Evolutionary conservation across 2,329 filamentous ascomycete genomes (phyloP).

Genomic region (Fusarium sp.): DNA sequence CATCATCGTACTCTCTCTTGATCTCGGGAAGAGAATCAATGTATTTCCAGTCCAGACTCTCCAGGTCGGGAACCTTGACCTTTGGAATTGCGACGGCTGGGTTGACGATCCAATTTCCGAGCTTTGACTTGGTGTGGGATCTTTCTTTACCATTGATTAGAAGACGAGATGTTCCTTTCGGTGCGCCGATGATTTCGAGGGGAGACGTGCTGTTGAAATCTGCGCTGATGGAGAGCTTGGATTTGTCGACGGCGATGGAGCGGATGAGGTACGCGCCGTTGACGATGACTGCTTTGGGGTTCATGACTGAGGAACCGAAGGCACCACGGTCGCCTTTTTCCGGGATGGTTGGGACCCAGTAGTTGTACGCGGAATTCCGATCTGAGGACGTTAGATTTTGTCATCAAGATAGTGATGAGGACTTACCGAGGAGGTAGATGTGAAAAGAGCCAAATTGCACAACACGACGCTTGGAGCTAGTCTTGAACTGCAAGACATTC

Average conservation of each 20-base stretch:
- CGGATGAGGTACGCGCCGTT: slow-evolving; percentile 74
- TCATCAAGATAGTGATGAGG: no score
- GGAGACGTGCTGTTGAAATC: slow-evolving; percentile 77
- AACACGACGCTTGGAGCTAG: slow-evolving; percentile 45
- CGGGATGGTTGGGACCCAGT: slow-evolving; percentile 71
- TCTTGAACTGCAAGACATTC: slow-evolving; percentile 50
- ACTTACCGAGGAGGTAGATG: slow-evolving; percentile 54
- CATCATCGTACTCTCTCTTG: slow-evolving; percentile 72
- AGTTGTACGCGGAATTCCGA: slow-evolving; percentile 74
- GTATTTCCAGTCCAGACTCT: slow-evolving; percentile 72
- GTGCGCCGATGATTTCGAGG: slow-evolving; percentile 75
- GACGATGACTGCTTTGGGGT: slow-evolving; percentile 57
- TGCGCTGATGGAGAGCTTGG: slow-evolving; percentile 71
- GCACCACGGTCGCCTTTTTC: slow-evolving; percentile 42
- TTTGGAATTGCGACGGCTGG: slow-evolving; percentile 65
- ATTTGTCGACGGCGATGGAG: slow-evolving; percentile 65
- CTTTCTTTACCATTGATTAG: slow-evolving; percentile 55
- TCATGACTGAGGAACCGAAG: slow-evolving; percentile 52
- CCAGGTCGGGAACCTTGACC: slow-evolving; percentile 65
- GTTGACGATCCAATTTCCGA: slow-evolving; percentile 61
- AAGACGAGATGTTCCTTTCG: slow-evolving; percentile 59
- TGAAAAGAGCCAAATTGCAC: slow-evolving; percentile 54
- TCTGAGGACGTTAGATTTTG: slow-evolving; percentile 49
- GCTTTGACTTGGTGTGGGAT: slow-evolving; percentile 51
- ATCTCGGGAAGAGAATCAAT: slow-evolving; percentile 79